Evolutionary conservation across 164 flowering plant species (phyloP), one percentile per base, ranked within the genome.

Genomic region (Annona cherimola): DNA sequence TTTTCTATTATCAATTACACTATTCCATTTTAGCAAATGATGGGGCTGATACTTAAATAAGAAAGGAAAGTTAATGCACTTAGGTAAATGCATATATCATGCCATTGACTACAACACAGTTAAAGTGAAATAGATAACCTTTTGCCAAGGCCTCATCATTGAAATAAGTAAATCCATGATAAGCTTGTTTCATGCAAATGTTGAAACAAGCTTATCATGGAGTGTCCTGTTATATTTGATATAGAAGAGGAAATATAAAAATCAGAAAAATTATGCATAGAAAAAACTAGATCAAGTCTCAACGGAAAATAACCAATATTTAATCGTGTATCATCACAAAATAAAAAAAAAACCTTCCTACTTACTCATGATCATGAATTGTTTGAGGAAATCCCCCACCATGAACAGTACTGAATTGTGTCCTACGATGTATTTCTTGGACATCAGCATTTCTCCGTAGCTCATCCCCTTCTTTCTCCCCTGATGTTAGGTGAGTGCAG

Each of bases 401-500:
- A 64, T 86, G 76, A 64, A 70, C 61, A 1, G 87, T 75, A 77
- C 77, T 78, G 69, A 95, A 95, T 3, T 76, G 91, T 65, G 97
- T 95, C 77, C 98, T 83, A 50, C 86, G 82, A 73, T 73, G 91
- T 78, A 95, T 95, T 81, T 92, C 98, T 39, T 83, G 85, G 45
- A 95, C 99, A 83, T 90, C 97, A 64, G 92, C 84, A 81, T 92
- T 92, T 82, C 99, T 85, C 80, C 87, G 87, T 59, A 81, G 71
- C 80, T 84, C 86, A 77, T 95, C 98, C 46, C 84, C 89, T 35
- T 91, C 92, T 62, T 85, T 95, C 73, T 91, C 99, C 68, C 99
- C 99, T 50, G 99, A 76, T 64, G 99, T 89, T 65, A 92, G 93
- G 83, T 95, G 99, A 74, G 91, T 82, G 79, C 98, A 95, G 71